Conservation (phyloP, 352 stramenopile genomes). For the Sclerospora graminicola region DNA sequence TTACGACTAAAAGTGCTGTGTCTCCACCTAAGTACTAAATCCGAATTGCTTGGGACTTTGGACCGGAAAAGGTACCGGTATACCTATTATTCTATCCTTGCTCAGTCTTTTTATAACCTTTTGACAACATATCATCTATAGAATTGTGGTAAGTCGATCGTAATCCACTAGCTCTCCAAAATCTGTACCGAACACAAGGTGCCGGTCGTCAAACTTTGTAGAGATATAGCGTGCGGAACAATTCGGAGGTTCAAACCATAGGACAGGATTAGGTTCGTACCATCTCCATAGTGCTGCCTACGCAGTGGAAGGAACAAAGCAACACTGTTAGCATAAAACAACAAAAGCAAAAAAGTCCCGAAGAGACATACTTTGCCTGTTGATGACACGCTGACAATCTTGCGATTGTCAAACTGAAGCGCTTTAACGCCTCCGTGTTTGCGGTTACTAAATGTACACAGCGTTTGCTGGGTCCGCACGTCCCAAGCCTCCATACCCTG, state of each 20-base stretch:
- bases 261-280: slow-evolving; percentile 70
- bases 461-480: slow-evolving; percentile 75
- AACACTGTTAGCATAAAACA: slow-evolving; percentile 2
- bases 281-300: slow-evolving; percentile 77
- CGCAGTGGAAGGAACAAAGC: slow-evolving; percentile 1
- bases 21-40: too few species aligned
- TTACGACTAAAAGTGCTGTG: too few species aligned
- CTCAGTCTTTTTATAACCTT: slow-evolving; percentile 12
- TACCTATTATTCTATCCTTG: slow-evolving; percentile 36
- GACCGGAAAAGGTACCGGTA: too few species aligned
- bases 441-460: slow-evolving; percentile 76
- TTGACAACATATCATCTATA: slow-evolving; percentile 17
- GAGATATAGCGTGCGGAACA: slow-evolving; percentile 51
- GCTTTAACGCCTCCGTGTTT: slow-evolving; percentile 60
- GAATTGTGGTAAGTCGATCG: slow-evolving; percentile 51
- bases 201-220: slow-evolving; percentile 57
- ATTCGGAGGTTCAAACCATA: slow-evolving; percentile 52
- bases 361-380: slow-evolving; percentile 44
- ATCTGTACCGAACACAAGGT: slow-evolving; percentile 72
- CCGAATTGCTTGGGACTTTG: too few species aligned
- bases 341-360: neutral
- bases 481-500: slow-evolving; percentile 86
- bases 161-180: slow-evolving; percentile 68
- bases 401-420: slow-evolving; percentile 81
- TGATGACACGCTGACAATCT: slow-evolving; percentile 71